Conservation (phyloP, 2,329 filamentous ascomycete species). For the Pyrenophora seminiperda region DNA sequence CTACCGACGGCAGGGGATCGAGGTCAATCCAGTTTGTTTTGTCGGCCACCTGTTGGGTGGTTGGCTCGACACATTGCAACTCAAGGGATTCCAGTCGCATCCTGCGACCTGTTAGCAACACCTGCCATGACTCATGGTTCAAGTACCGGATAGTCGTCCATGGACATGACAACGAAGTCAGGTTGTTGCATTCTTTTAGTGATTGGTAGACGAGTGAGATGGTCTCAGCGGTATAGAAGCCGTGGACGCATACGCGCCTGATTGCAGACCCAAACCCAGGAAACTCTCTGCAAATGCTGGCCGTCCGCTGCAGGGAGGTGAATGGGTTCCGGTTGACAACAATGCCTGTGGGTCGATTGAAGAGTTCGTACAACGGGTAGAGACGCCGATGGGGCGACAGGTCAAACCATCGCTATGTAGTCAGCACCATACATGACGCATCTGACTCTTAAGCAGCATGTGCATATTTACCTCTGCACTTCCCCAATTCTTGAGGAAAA, state of each 20-base stretch:
- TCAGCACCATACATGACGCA: not conserved
- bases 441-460: not conserved
- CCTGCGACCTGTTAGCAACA: slow-evolving; percentile 53
- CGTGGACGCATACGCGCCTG: slow-evolving; percentile 60
- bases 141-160: slow-evolving; percentile 60
- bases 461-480: not conserved
- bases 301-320: slow-evolving; percentile 55
- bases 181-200: slow-evolving; percentile 54
- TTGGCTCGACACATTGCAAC: slow-evolving; percentile 57
- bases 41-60: slow-evolving; percentile 50
- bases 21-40: slow-evolving; percentile 51
- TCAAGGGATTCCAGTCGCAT: slow-evolving; percentile 57
- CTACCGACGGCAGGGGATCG: slow-evolving; percentile 53
- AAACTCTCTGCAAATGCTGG: slow-evolving; percentile 52
- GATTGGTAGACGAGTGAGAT: slow-evolving; percentile 57
- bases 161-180: slow-evolving; percentile 57
- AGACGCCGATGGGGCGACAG: not conserved
- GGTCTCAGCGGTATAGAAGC: slow-evolving; percentile 59
- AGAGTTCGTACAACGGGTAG: slow-evolving; percentile 56
- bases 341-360: slow-evolving; percentile 53
- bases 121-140: slow-evolving; percentile 54
- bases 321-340: slow-evolving; percentile 61
- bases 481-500: not conserved
- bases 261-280: slow-evolving; percentile 56
- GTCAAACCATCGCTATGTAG: not conserved